A percentile compares a stretch with the other conserved stretches of the same genome.
Evolutionary conservation across 2,329 filamentous ascomycete genomes (phyloP).

Genomic region (Colletotrichum agaves): DNA sequence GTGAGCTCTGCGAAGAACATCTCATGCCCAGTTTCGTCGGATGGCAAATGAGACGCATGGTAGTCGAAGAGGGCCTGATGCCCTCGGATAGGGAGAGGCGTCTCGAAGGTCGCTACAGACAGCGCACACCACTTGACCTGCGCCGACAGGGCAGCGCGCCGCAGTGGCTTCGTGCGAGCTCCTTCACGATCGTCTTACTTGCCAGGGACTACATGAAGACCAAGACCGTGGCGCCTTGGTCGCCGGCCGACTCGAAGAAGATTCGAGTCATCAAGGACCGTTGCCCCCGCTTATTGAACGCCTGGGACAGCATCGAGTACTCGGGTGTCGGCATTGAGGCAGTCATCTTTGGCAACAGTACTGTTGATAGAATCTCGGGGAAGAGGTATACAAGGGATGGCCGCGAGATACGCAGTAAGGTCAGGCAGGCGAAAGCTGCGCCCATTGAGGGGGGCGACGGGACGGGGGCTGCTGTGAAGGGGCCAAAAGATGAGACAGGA

Average conservation of each 20-base stretch:
- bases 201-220: slow-evolving; percentile 62
- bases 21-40: slow-evolving; percentile 85
- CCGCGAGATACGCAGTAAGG: no score
- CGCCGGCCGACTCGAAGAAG: slow-evolving; percentile 53
- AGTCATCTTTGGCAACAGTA: slow-evolving; percentile 37
- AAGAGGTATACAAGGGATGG: background rate
- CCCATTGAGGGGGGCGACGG: no score
- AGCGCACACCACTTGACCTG: slow-evolving; percentile 50
- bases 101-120: slow-evolving; percentile 40
- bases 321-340: slow-evolving; percentile 40
- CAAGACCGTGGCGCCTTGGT: slow-evolving; percentile 61
- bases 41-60: slow-evolving; percentile 61
- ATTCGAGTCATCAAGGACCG: slow-evolving; percentile 51
- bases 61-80: slow-evolving; percentile 78
- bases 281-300: slow-evolving; percentile 55
- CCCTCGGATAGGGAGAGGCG: slow-evolving; percentile 72
- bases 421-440: no score
- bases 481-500: no score
- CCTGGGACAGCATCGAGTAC: slow-evolving; percentile 45
- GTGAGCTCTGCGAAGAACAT: slow-evolving; percentile 76
- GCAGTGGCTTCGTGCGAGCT: slow-evolving; percentile 51
- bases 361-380: background rate
- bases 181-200: slow-evolving; percentile 60
- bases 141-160: slow-evolving; percentile 52
- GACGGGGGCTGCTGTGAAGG: no score